Conservation (phyloP, 257 asterid genomes). For the Solanum bukasovii region DNA sequence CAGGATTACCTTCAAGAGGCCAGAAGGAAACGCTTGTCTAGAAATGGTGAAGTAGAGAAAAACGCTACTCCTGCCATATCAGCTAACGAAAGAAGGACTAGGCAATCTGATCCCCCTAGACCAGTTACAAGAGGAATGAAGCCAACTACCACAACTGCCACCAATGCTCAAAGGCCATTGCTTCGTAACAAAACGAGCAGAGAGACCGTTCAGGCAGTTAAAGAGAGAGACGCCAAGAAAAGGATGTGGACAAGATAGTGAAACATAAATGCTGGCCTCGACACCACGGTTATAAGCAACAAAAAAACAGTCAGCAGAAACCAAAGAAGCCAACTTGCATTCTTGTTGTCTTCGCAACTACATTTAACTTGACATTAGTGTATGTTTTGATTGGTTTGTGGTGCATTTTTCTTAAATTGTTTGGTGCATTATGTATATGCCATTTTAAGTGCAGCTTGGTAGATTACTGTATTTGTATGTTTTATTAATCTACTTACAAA, state of each 20-base stretch:
- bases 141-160: constrained; percentile 20
- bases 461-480: not conserved
- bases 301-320: not conserved
- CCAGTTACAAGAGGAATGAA: constrained; percentile 38
- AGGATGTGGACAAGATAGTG: constrained; percentile 72
- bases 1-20: constrained; percentile 1
- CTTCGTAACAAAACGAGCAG: constrained; percentile 41
- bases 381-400: not conserved
- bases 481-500: not conserved
- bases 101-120: constrained; percentile 58
- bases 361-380: not conserved
- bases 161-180: constrained; percentile 29
- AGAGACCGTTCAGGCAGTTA: constrained; percentile 52
- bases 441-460: not conserved
- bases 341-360: constrained; percentile 5
- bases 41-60: constrained; percentile 7
- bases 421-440: not conserved
- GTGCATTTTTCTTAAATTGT: not conserved
- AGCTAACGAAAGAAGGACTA: constrained; percentile 28
- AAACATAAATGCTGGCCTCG: not conserved
- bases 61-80: not conserved
- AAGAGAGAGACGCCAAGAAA: constrained; percentile 77
- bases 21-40: constrained; percentile 5
- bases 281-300: not conserved
- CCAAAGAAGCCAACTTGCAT: constrained; percentile 8